Evolutionary conservation across 1,139 yeast species (phyloP).

Genomic region (Pichia sp.): DNA sequence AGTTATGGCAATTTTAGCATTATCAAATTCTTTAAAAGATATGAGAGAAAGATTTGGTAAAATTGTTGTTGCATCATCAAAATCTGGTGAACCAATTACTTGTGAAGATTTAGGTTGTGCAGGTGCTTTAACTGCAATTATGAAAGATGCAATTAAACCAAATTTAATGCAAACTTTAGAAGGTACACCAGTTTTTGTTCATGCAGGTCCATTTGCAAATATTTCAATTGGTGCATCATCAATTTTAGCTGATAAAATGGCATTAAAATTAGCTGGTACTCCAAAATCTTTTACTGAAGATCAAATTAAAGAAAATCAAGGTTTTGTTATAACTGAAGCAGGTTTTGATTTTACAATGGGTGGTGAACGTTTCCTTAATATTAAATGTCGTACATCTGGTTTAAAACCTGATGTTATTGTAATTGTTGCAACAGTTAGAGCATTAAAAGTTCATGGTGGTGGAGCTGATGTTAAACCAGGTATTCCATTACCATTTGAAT

Average conservation of each 20-base stretch:
- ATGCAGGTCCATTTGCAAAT: conserved; percentile 98
- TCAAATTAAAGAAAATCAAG: conserved; percentile 49
- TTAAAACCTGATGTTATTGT: conserved; percentile 88
- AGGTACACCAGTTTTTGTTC: conserved; percentile 97
- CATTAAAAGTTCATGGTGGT: conserved; percentile 96
- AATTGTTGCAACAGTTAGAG: conserved; percentile 95
- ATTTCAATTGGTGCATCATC: conserved; percentile 96
- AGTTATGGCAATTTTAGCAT: conserved; percentile 97
- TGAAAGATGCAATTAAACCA: conserved; percentile 97
- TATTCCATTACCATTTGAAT: conserved; percentile 79
- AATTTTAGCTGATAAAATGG: conserved; percentile 91
- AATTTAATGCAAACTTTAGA: conserved; percentile 97
- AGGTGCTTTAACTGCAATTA: conserved; percentile 91
- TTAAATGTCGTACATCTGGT: conserved; percentile 92
- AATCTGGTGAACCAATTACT: conserved; percentile 81
- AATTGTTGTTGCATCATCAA: conserved; percentile 84
- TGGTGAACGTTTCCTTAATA: conserved; percentile 95
- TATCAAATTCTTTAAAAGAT: conserved; percentile 73
- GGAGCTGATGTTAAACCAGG: conserved; percentile 98
- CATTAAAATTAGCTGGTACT: conserved; percentile 61
- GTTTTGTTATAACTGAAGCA: conserved; percentile 94
- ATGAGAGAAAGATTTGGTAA: conserved; percentile 86
- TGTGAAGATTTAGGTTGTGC: conserved; percentile 97
- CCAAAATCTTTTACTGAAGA: conserved; percentile 45
- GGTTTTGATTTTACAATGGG: conserved; percentile 99